Evolutionary conservation across 495 filamentous ascomycete species (phyloP).

Genomic region (Penicillium canescens): DNA sequence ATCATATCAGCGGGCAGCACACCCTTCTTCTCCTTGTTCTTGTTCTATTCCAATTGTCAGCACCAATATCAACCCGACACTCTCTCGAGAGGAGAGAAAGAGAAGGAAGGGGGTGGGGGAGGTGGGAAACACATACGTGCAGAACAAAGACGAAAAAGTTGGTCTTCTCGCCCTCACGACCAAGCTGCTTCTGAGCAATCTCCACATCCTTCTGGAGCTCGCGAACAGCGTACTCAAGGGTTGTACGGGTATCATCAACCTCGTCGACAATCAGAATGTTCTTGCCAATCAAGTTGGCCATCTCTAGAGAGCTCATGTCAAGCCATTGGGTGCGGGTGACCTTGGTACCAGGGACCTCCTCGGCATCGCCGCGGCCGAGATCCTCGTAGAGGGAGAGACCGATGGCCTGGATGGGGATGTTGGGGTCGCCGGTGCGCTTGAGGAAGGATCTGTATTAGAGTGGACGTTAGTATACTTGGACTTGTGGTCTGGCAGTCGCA

Average conservation of each 20-base stretch:
- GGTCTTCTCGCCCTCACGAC: slow-evolving; percentile 69
- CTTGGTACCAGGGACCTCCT: slow-evolving; percentile 83
- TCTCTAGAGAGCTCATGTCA: slow-evolving; percentile 84
- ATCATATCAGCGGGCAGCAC: slow-evolving; percentile 78
- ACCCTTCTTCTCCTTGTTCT: slow-evolving; percentile 95
- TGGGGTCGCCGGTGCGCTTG: slow-evolving; percentile 80
- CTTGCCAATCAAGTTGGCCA: slow-evolving; percentile 92
- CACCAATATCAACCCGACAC: not conserved
- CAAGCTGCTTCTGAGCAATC: slow-evolving; percentile 69
- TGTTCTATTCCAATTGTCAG: slow-evolving; percentile 62
- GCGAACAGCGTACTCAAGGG: slow-evolving; percentile 92
- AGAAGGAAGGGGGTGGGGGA: not conserved
- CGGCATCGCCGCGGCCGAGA: slow-evolving; percentile 59
- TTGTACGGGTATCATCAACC: slow-evolving; percentile 97
- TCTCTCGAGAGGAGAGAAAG: not conserved
- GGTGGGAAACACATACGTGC: slow-evolving; percentile 63
- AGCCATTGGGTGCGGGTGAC: slow-evolving; percentile 99
- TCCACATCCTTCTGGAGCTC: slow-evolving; percentile 98
- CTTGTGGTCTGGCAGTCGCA: too few relatives aligned
- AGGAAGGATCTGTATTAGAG: slow-evolving; percentile 72
- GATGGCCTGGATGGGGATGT: slow-evolving; percentile 99
- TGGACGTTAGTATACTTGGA: not conserved
- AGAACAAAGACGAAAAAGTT: slow-evolving; percentile 92
- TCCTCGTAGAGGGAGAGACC: slow-evolving; percentile 95
- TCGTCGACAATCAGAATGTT: slow-evolving; percentile 98